A percentile compares a stretch with the other conserved stretches of the same genome.
Evolutionary conservation across 441 rosid species (phyloP).

Genomic region (Theobroma grandiflorum): DNA sequence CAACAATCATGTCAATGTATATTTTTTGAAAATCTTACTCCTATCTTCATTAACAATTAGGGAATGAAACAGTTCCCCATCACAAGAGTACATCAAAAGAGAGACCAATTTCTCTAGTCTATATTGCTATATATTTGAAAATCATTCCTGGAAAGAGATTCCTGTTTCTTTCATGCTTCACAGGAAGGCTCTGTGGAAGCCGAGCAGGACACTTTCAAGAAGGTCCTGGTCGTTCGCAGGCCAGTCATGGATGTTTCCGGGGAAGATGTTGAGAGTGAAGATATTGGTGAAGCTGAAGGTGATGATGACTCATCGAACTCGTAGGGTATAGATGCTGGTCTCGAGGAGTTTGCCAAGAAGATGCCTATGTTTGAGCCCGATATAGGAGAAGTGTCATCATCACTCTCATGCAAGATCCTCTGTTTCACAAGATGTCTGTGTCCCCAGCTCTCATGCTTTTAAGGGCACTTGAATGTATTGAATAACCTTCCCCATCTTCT

Average conservation of each 20-base stretch:
- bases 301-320: constrained; percentile 38
- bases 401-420: constrained; percentile 26
- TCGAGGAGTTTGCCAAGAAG: too few relatives aligned
- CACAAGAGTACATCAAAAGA: too few relatives aligned
- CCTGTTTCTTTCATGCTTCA: too few relatives aligned
- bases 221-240: constrained; percentile 64
- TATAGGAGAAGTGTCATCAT: constrained; percentile 35
- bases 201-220: constrained; percentile 37
- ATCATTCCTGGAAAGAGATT: too few relatives aligned
- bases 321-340: constrained; percentile 60
- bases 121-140: too few relatives aligned
- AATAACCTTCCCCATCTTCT: constrained; percentile 33
- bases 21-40: too few relatives aligned
- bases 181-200: constrained; percentile 5
- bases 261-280: constrained; percentile 20
- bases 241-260: constrained; percentile 67
- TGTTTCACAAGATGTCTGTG: constrained; percentile 30
- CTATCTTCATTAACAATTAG: too few relatives aligned
- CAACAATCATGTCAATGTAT: too few relatives aligned
- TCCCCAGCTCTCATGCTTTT: constrained; percentile 36
- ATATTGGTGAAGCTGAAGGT: neutral
- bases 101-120: too few relatives aligned
- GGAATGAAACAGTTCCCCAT: too few relatives aligned
- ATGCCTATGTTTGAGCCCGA: too few relatives aligned
- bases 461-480: constrained; percentile 32